Evolutionary conservation across 441 rosid species (phyloP).

Genomic region (Populus hybrid): DNA sequence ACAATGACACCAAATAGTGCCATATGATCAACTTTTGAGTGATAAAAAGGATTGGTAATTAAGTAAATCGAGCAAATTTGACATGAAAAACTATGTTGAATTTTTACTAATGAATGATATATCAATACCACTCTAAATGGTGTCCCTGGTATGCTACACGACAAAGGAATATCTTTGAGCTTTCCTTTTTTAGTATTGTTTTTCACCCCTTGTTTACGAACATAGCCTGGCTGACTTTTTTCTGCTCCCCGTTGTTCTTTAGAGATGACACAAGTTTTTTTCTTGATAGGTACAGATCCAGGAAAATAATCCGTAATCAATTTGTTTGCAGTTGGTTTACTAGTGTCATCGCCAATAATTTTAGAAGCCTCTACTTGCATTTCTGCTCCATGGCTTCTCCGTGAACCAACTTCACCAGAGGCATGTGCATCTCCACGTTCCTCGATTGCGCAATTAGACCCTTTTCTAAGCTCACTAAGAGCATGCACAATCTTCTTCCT

Average conservation of each 20-base stretch:
- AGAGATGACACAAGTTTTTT: constrained; percentile 34
- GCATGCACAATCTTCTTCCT: constrained; percentile 86
- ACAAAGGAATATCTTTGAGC: constrained; percentile 57
- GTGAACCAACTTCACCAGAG: constrained; percentile 18
- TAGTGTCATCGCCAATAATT: constrained; percentile 34
- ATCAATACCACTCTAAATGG: constrained; percentile 83
- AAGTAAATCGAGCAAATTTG: neutral
- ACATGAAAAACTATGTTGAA: neutral
- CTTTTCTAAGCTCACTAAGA: constrained; percentile 51
- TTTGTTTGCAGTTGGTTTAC: constrained; percentile 52
- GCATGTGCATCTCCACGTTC: constrained; percentile 20
- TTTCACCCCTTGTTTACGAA: constrained; percentile 30
- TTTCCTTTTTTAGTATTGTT: constrained; percentile 40
- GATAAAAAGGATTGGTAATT: neutral
- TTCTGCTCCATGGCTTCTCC: constrained; percentile 28
- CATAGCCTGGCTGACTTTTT: constrained; percentile 31
- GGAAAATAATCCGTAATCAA: constrained; percentile 84
- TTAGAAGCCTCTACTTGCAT: constrained; percentile 32
- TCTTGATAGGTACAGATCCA: constrained; percentile 36
- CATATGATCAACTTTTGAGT: neutral
- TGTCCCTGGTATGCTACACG: constrained; percentile 85
- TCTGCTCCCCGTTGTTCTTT: constrained; percentile 27
- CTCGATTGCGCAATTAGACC: constrained; percentile 21
- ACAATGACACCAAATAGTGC: neutral
- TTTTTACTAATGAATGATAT: neutral